Base-by-base conservation (phyloP, 2,329 filamentous ascomycete genomes). In the Ceratocystis cubensis region DNA sequence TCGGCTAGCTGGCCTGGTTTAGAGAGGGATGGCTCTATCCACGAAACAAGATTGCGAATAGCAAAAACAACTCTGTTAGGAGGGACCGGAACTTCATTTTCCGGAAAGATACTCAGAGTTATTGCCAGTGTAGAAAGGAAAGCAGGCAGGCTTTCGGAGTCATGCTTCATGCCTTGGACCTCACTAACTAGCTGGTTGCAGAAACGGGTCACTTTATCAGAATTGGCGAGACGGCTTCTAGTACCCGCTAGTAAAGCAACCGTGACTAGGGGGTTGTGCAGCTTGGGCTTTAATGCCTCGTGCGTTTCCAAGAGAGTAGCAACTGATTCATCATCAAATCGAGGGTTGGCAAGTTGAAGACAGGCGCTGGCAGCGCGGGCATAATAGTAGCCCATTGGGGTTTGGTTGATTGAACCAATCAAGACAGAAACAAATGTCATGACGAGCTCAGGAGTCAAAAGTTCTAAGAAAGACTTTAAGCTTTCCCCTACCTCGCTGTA, bases 11-110 rank as follows among this genome's bases (percentile, higher is more conserved):
- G 69, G 15, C 56, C 28, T n/a, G 56, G 56, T 17, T 15, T 33
- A 7, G 25, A 33, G 33, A 59, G 33, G 8, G 56, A 59, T 2
- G 56, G 78, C 15, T 86, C 81, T 0, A 92, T 77, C 84, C 88
- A 92, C 7, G 84, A 82, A 0, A 88, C 82, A 6, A 96, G 80
- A 69, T 92, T 87, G 72, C 88, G 89, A 53, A 93, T 84, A 7
- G 93, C 85, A 75, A 96, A 94, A 0, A 96, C 84, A 2, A 94
- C 76, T 28, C 91, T 83, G 71, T 92, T 85, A 57, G 81, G 83
- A 1, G 82, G 80, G 0, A 85, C 80, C 0, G 84, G 84, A 6
- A 86, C 69, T 68, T 80, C 76, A 1, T 78, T 81, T 0, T 73
- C 62, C 28, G 81, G 78, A 68, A 84, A 87, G 15, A 84, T 74